A percentile compares a stretch with the other conserved stretches of the same genome.
Evolutionary conservation across 2,329 filamentous ascomycete species (phyloP).

Genomic region (Apiospora kogelbergensis): DNA sequence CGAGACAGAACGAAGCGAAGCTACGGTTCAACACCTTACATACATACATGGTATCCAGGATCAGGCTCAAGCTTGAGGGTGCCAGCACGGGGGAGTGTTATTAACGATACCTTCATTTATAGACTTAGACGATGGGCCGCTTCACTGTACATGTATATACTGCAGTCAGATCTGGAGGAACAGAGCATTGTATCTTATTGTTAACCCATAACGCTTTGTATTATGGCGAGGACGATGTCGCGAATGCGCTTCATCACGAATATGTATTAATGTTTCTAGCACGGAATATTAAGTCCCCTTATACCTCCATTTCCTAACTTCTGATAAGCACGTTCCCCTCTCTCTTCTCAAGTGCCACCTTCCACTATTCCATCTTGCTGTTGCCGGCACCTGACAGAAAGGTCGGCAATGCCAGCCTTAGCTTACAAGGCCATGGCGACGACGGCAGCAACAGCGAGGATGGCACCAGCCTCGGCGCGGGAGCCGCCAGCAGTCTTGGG

Average conservation of each 20-base stretch:
- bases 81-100: background rate
- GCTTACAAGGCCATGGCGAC: slow-evolving; percentile 25
- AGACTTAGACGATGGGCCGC: background rate
- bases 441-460: slow-evolving; percentile 31
- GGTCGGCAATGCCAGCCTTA: background rate
- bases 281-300: background rate
- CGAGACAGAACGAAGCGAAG: background rate
- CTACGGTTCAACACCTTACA: background rate
- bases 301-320: no score
- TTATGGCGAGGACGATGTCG: background rate
- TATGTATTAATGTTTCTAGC: background rate
- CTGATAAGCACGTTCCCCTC: background rate
- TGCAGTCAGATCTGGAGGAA: background rate
- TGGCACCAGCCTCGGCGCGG: slow-evolving; percentile 26
- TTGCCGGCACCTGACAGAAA: no score
- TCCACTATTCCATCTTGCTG: background rate
- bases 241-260: background rate
- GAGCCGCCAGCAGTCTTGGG: slow-evolving; percentile 22
- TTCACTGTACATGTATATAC: background rate
- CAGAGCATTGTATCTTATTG: background rate
- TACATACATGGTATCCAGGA: background rate
- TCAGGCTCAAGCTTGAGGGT: background rate
- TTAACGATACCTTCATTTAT: background rate
- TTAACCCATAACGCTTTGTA: no score
- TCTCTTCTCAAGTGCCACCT: background rate